Base-by-base conservation (phyloP, 495 filamentous ascomycete genomes). In the Penicillium pulvis region DNA sequence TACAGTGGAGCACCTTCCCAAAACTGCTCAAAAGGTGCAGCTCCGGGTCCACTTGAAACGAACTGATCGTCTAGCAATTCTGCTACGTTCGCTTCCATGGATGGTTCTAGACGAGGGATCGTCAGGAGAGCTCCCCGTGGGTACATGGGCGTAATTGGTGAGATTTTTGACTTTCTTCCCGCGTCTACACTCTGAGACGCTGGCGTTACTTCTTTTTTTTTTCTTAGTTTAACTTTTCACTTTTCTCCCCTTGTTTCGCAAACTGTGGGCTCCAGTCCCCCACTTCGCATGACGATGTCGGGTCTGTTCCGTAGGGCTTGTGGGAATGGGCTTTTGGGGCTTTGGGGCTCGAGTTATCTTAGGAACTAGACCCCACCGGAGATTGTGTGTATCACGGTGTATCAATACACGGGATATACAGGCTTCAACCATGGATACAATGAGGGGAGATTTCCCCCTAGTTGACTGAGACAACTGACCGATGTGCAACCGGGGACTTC, bases 271-370 rank as follows among this genome's bases (percentile, higher is more conserved):
- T 28, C 28, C 28, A 28, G 28, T 28, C 28, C 28, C 28, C 28
- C 28, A 28, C 28, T 28, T 28, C 20, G 20, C 20, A 23, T 23
- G 20, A 7, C 6, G 28, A 28, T 41, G n/a, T 41, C 36, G 36
- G 36, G 11, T 41, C 12, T 41, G 5, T 41, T 41, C 36, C 44
- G 50, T 52, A 54, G 51, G 51, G 51, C 51, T 50, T 41, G 36
- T 14, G n/a, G n/a, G 1, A 14, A 17, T 41, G 36, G 36, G 36
- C 36, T 10, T 10, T 41, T 3, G 36, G 1, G 36, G 20, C 20
- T 5, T 24, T 35, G 45, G 16, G 36, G 36, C 36, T 41, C 36
- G 36, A 41, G 36, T 28, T 28, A 28, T 28, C 10, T 41, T 41
- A 41, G 36, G 36, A 17, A 41, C 36, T 41, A 41, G 36, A 31